Base-by-base conservation (phyloP, 2,329 filamentous ascomycete genomes). In the Nigrograna mackinnonii region DNA sequence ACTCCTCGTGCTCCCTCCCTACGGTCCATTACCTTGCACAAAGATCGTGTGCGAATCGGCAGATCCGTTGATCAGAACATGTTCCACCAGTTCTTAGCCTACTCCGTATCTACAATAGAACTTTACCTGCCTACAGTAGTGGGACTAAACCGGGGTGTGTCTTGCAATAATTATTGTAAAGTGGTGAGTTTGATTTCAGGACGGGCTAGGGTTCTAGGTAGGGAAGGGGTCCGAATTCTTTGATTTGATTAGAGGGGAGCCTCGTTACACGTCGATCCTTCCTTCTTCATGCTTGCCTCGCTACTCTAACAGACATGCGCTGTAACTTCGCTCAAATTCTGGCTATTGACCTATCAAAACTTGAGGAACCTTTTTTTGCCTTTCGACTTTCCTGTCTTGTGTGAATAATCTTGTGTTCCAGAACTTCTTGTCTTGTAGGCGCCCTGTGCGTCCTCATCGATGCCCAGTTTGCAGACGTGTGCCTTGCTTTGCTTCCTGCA, bases 221-320 rank as follows among this genome's bases (percentile, higher is more conserved):
- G 24, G 9, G 24, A 28, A 9, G 24, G 24, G 24, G 24, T 9
- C n/a, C n/a, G 24, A n/a, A n/a, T n/a, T 28, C 13, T 6, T 55
- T 48, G 44, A 55, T 51, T 42, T 33, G 40, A 43, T 41, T 35
- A 33, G 32, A 24, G 35, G n/a, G n/a, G n/a, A n/a, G n/a, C n/a
- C 24, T n/a, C 42, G 21, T 22, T 40, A 24, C 41, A 42, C 39
- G 49, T 37, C 45, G 44, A 55, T 54, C 49, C 32, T 37, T 50
- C 40, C 49, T 54, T 52, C 54, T 59, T 56, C 50, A 49, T 36
- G n/a, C n/a, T n/a, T n/a, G n/a, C n/a, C n/a, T n/a, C n/a, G n/a
- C n/a, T n/a, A n/a, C n/a, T n/a, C n/a, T n/a, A n/a, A n/a, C n/a
- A n/a, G n/a, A n/a, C n/a, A n/a, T n/a, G n/a, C n/a, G n/a, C n/a